A percentile compares a stretch with the other conserved stretches of the same genome.
These are phyloP conservation scores for Rhodotorula diobovata DNA, from an alignment of 768 basidiomycete genomes.

Conservation along the genomic window DNA sequence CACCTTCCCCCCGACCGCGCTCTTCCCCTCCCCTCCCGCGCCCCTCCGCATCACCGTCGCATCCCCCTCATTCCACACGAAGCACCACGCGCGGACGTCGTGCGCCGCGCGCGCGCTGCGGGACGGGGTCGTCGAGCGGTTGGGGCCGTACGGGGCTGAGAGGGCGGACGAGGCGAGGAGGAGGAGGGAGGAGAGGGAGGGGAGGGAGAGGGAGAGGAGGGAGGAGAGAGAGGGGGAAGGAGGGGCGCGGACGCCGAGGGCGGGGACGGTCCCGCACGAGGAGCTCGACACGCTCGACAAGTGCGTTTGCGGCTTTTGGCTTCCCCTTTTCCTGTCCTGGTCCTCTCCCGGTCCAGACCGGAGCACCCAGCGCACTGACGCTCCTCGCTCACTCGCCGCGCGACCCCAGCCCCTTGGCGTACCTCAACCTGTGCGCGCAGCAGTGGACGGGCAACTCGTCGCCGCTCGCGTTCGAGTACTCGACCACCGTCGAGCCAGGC, in stretches of 20 bases:
- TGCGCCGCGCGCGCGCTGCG: not conserved
- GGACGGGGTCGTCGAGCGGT: not conserved
- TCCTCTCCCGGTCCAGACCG: too few species aligned
- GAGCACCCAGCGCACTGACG: too few species aligned
- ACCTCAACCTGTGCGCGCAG: conserved; percentile 21
- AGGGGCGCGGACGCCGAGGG: not conserved
- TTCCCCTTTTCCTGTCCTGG: fast-evolving
- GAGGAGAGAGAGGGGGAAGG: not conserved
- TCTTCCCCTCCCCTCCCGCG: not conserved
- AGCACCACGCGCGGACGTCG: not conserved
- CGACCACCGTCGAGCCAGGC: not conserved
- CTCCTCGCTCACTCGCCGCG: too few species aligned
- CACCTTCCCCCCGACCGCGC: not conserved
- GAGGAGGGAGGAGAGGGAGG: not conserved
- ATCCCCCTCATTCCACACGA: not conserved
- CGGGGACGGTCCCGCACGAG: conserved; percentile 7
- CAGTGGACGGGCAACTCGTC: conserved; percentile 9
- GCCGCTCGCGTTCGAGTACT: conserved; percentile 15
- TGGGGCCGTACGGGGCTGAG: not conserved
- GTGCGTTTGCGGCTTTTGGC: too few species aligned
- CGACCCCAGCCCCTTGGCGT: conserved; percentile 6
- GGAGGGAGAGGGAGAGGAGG: not conserved
- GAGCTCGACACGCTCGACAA: conserved; percentile 3
- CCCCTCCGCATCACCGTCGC: too few species aligned
- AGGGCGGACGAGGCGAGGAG: not conserved